Conservation (phyloP, 805 yeast species). For the Sugiyamaella valdiviana region DNA sequence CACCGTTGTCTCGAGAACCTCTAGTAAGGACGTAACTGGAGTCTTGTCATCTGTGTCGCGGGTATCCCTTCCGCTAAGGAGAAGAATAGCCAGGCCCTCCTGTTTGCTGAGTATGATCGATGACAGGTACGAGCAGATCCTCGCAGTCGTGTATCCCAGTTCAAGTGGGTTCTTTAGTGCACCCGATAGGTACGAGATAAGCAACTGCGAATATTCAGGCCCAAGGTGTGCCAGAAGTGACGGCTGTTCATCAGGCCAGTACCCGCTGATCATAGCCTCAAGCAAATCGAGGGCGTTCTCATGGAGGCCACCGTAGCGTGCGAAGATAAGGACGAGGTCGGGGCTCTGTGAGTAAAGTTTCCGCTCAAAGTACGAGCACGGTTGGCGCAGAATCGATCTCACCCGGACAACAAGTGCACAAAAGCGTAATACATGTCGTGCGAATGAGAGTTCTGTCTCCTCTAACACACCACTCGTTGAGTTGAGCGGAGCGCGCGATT, state of each 20-base stretch:
- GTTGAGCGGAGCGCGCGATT: constrained; percentile 34
- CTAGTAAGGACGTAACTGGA: constrained; percentile 20
- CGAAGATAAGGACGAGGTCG: constrained; percentile 51
- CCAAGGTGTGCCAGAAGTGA: constrained; percentile 81
- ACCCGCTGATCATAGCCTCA: constrained; percentile 33
- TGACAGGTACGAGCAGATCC: constrained; percentile 25
- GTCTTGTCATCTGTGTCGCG: constrained; percentile 11
- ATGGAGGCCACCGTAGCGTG: constrained; percentile 44
- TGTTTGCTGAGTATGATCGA: constrained; percentile 30
- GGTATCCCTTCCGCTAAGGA: constrained; percentile 31
- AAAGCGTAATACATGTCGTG: constrained; percentile 47
- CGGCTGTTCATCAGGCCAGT: constrained; percentile 49
- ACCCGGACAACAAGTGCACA: constrained; percentile 51
- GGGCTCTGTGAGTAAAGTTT: constrained; percentile 52
- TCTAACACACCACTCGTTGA: constrained; percentile 40
- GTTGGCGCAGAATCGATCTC: constrained; percentile 43
- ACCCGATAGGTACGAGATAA: constrained; percentile 52
- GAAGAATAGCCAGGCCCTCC: constrained; percentile 35
- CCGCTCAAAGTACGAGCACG: constrained; percentile 62
- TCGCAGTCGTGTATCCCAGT: constrained; percentile 16
- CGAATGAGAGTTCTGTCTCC: constrained; percentile 45
- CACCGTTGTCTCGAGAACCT: constrained; percentile 24
- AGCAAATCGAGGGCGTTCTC: constrained; percentile 49
- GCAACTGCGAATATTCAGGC: constrained; percentile 48
- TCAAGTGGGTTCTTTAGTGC: constrained; percentile 50